phyloP scores from a whole-genome alignment of 768 basidiomycete genomes.

The Pholiota conissans region DNA sequence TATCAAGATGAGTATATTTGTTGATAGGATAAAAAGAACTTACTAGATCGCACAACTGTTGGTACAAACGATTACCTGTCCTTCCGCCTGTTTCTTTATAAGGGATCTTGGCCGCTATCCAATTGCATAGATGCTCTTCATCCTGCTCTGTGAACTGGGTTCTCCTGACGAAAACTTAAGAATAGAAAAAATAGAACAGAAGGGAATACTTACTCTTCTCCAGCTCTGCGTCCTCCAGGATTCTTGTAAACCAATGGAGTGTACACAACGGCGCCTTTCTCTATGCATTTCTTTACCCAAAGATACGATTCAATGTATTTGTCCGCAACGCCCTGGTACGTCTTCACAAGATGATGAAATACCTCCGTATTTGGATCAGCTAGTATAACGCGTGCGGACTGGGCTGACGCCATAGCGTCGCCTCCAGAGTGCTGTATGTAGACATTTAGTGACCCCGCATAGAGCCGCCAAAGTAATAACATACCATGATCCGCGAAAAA shows the following conservation, averaged over 20 bases:
- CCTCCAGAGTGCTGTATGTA: slow-evolving; percentile 72
- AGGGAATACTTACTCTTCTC: slow-evolving; percentile 64
- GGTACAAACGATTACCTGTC: slow-evolving; percentile 81
- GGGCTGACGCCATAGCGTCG: slow-evolving; percentile 68
- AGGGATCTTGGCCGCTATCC: slow-evolving; percentile 83
- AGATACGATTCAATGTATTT: slow-evolving; percentile 81
- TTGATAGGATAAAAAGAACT: slow-evolving; percentile 8
- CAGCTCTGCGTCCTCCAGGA: slow-evolving; percentile 76
- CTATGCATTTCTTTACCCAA: slow-evolving; percentile 85
- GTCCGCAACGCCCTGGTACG: slow-evolving; percentile 64
- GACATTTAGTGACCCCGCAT: neutral
- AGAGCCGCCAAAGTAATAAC: slow-evolving; percentile 1
- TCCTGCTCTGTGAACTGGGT: slow-evolving; percentile 79
- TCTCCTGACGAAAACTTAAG: slow-evolving; percentile 43
- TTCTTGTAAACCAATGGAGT: slow-evolving; percentile 84
- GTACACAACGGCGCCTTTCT: slow-evolving; percentile 61
- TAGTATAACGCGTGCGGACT: slow-evolving; percentile 72
- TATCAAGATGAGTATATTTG: neutral
- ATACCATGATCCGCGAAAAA: slow-evolving; percentile 69
- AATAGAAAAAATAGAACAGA: neutral
- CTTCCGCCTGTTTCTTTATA: slow-evolving; percentile 81
- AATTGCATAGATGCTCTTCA: slow-evolving; percentile 70
- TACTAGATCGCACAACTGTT: slow-evolving; percentile 77
- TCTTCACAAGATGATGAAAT: slow-evolving; percentile 72
- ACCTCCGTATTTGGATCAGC: slow-evolving; percentile 80